Conservation (phyloP, 768 basidiomycete species). For the Scleroderma citrinum region DNA sequence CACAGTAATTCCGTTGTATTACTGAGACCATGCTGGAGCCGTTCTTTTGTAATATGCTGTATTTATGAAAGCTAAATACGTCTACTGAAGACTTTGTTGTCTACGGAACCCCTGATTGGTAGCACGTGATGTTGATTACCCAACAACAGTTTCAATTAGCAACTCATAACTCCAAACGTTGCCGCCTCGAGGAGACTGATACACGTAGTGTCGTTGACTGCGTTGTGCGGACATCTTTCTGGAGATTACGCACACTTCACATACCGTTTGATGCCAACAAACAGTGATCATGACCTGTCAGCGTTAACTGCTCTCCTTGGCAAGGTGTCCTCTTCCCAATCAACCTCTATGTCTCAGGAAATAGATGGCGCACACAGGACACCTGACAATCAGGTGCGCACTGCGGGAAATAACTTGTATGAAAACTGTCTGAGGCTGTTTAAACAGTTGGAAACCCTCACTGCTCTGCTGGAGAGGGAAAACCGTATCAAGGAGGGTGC, state of each 20-base stretch:
- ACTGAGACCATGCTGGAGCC: too few species aligned
- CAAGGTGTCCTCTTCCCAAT: slow-evolving; percentile 28
- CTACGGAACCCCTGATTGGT: not conserved
- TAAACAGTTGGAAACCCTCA: slow-evolving; percentile 59
- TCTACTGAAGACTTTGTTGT: too few species aligned
- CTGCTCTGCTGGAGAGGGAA: slow-evolving; percentile 65
- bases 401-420: not conserved
- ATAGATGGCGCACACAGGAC: slow-evolving; percentile 14
- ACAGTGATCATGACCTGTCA: slow-evolving; percentile 24
- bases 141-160: too few species aligned
- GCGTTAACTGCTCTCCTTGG: slow-evolving; percentile 16
- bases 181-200: too few species aligned
- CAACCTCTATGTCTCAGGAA: slow-evolving; percentile 21
- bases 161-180: too few species aligned
- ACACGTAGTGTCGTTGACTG: too few species aligned
- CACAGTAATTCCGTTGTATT: too few species aligned
- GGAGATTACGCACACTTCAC: not conserved
- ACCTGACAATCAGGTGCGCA: slow-evolving; percentile 27
- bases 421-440: not conserved
- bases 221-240: not conserved
- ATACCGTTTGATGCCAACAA: slow-evolving; percentile 20
- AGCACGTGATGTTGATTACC: not conserved
- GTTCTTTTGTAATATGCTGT: too few species aligned
- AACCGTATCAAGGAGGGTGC: slow-evolving; percentile 87
- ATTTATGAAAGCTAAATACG: too few species aligned